Evolutionary conservation across 495 filamentous ascomycete species (phyloP), one percentile per base, ranked within the genome.

Genomic region (Filosporella fistucella): DNA sequence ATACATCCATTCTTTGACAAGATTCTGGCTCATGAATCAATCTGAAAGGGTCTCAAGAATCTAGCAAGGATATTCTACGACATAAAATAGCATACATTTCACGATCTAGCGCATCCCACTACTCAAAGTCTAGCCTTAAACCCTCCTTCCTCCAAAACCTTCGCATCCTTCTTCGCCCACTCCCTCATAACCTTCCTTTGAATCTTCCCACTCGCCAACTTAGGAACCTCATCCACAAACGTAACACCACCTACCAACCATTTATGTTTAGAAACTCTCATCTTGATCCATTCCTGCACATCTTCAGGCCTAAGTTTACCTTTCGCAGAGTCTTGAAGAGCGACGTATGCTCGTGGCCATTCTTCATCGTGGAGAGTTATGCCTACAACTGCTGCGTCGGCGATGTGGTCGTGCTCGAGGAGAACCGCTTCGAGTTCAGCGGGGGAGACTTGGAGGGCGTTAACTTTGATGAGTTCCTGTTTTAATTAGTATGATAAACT

Each of bases 171-270:
- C 14, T 30, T 30, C 24, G 24, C 11, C 24, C 26, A 30, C 11
- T 75, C 68, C 40, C 68, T 63, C 47, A 81, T 47, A 44, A 91
- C 45, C 30, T 87, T 75, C 51, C 90, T 80, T 51, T 95, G 58
- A 37, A 96, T 88, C 75, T 96, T 96, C 0, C 91, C 91, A 57
- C 78, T 81, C 2, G 77, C 75, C 37, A 81, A 89, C 75, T 91
- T 94, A 21, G 91, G 91, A 12, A 96, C 78, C 56, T 76, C 71
- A 42, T 93, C 80, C 6, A 93, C 71, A 57, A 91, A 95, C 7
- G 72, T 73, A 1, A 95, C 75, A 2, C 91, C 91, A 18, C 91
- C 91, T 20, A 85, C 75, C 57, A 95, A 66, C 51, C 76, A 73
- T 71, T 96, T 95, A 54, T 90, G 78, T 11, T 63, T 62, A 7